phyloP scores from a whole-genome alignment of 2,329 filamentous ascomycete genomes.

The Phyllosticta citriasiana region DNA sequence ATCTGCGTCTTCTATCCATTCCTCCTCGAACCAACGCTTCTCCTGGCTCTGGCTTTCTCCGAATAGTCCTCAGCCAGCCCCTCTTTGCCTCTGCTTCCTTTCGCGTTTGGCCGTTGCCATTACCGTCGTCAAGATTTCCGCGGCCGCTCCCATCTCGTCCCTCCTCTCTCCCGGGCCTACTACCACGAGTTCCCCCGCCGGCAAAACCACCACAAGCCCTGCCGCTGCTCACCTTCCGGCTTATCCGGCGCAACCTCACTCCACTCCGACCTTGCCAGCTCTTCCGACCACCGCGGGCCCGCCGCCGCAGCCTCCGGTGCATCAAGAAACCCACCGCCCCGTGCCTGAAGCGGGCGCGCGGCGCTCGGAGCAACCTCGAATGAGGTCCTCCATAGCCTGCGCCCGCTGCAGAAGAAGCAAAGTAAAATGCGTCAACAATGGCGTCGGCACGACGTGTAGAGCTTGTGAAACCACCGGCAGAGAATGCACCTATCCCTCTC shows the following conservation, averaged over 20 bases:
- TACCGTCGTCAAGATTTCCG: slow-evolving; percentile 8
- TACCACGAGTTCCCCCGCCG: not conserved
- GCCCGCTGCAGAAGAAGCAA: slow-evolving; percentile 67
- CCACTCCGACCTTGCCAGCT: slow-evolving; percentile 3
- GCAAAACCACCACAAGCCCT: slow-evolving; percentile 6
- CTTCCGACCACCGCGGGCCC: slow-evolving; percentile 2
- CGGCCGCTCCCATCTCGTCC: slow-evolving; percentile 11
- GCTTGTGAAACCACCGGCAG: slow-evolving; percentile 62
- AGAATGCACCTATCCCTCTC: slow-evolving; percentile 61
- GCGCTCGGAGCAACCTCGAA: slow-evolving; percentile 28
- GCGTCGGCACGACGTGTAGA: slow-evolving; percentile 61
- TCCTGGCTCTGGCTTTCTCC: not conserved
- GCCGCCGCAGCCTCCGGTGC: slow-evolving; percentile 7
- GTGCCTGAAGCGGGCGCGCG: slow-evolving; percentile 9
- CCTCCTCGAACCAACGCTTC: not conserved
- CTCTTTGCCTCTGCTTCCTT: not conserved
- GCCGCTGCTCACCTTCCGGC: slow-evolving; percentile 7
- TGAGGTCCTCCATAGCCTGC: slow-evolving; percentile 75
- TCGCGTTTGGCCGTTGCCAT: slow-evolving; percentile 4
- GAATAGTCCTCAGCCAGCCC: not conserved
- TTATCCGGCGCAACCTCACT: slow-evolving; percentile 5
- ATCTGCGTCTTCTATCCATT: not conserved
- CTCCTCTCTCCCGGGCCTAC: slow-evolving; percentile 8
- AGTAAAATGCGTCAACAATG: slow-evolving; percentile 77
- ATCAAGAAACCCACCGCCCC: not conserved